Evolutionary conservation across 345 rosid genomes (phyloP).

Genomic region (Schrenkiella parvula): DNA sequence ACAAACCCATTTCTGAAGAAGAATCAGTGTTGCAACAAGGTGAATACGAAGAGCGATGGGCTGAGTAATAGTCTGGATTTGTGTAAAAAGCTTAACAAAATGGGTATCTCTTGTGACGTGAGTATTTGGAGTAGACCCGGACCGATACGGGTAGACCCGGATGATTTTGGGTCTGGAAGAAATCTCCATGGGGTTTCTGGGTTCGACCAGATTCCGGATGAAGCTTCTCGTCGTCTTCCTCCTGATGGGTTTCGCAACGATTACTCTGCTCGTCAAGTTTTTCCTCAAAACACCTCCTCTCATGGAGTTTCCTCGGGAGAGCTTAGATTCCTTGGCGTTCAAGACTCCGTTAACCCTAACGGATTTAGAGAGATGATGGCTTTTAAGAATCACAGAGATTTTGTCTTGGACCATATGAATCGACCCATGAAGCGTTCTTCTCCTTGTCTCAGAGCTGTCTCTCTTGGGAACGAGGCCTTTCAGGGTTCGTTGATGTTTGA

Average conservation of each 20-base stretch:
- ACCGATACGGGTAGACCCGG: slow-evolving; percentile 35
- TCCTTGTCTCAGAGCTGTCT: neutral
- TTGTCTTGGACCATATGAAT: slow-evolving; percentile 32
- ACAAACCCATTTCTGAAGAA: slow-evolving; percentile 23
- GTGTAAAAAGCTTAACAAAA: slow-evolving; percentile 34
- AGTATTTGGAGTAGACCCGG: slow-evolving; percentile 30
- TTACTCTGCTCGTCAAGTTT: slow-evolving; percentile 22
- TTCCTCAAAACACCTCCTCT: slow-evolving; percentile 18
- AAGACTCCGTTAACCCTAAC: slow-evolving; percentile 26
- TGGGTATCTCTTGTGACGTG: slow-evolving; percentile 44
- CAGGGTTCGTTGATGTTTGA: slow-evolving; percentile 23
- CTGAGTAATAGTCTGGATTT: slow-evolving; percentile 30
- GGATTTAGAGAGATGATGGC: slow-evolving; percentile 33
- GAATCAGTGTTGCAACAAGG: slow-evolving; percentile 22
- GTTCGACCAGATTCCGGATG: slow-evolving; percentile 2
- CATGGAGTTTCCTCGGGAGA: slow-evolving; percentile 11
- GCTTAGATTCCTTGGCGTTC: slow-evolving; percentile 31
- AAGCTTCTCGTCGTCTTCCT: slow-evolving; percentile 7
- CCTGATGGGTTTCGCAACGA: slow-evolving; percentile 21
- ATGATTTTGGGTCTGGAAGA: slow-evolving; percentile 26
- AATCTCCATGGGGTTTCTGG: slow-evolving; percentile 22
- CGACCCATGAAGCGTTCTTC: slow-evolving; percentile 23
- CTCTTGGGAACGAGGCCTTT: neutral
- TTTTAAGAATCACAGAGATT: slow-evolving; percentile 29
- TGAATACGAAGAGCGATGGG: neutral